A percentile compares a stretch with the other conserved stretches of the same genome.
phyloP scores from a whole-genome alignment of 352 stramenopile genomes.

The Lagenidium giganteum region DNA sequence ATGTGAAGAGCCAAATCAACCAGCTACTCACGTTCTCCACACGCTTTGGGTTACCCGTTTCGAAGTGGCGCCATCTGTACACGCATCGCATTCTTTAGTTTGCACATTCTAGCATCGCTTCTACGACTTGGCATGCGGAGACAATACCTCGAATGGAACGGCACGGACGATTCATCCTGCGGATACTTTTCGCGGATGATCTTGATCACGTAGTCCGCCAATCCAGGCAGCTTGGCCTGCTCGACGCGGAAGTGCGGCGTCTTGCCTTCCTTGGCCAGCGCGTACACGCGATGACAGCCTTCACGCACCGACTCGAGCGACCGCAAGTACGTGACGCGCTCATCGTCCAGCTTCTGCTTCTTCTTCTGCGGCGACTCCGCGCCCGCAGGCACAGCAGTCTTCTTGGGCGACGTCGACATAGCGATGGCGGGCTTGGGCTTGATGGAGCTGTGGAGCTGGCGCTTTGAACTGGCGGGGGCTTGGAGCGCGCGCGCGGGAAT shows the following conservation, averaged over 20 bases:
- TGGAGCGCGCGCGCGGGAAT: too few species aligned
- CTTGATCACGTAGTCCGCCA: conserved; percentile 69
- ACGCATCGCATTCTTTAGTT: too few species aligned
- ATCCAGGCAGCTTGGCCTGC: conserved; percentile 38
- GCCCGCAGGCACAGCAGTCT: too few species aligned
- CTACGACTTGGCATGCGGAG: not conserved
- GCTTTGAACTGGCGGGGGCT: too few species aligned
- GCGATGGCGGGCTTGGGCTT: too few species aligned
- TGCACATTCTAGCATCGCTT: too few species aligned
- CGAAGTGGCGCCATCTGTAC: conserved; percentile 63
- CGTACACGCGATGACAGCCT: conserved; percentile 58
- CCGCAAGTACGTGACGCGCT: conserved; percentile 57
- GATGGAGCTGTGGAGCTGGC: too few species aligned
- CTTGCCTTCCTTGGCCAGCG: conserved; percentile 39
- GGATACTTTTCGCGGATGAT: conserved; percentile 57
- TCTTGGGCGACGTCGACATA: too few species aligned
- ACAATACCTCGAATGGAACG: conserved; percentile 68
- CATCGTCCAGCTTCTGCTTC: conserved; percentile 2
- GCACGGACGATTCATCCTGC: conserved; percentile 42
- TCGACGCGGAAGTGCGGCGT: conserved; percentile 61
- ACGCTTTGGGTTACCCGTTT: conserved; percentile 64
- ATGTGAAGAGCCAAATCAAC: not conserved
- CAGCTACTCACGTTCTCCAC: conserved; percentile 27
- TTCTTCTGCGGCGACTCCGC: too few species aligned
- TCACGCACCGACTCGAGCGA: conserved; percentile 68